Conservation (phyloP, 306 rosid genomes). For the Lagenaria siceraria region DNA sequence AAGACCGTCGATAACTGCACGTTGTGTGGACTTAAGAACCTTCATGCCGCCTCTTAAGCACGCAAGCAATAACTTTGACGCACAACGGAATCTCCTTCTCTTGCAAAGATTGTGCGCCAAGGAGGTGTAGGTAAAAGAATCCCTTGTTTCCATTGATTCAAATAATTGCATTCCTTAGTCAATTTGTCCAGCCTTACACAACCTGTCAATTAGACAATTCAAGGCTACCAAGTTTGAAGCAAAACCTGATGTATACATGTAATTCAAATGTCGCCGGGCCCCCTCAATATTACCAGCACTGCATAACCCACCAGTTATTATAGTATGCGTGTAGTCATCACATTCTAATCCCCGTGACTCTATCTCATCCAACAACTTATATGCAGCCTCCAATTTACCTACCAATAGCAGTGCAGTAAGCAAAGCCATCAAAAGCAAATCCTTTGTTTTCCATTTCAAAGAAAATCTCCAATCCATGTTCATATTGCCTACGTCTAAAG, state of each 20-base stretch:
- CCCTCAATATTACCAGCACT: conserved; percentile 36
- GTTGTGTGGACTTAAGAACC: conserved; percentile 36
- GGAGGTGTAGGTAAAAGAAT: conserved; percentile 48
- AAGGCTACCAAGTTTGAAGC: conserved; percentile 48
- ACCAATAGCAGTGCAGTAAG: conserved; percentile 57
- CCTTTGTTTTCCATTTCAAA: conserved; percentile 50
- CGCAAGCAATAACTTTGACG: conserved; percentile 47
- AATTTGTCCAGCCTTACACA: conserved; percentile 65
- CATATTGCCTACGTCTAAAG: conserved; percentile 34
- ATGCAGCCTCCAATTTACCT: conserved; percentile 52
- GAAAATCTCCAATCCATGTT: conserved; percentile 53
- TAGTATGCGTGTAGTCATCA: conserved; percentile 58
- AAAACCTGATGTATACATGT: conserved; percentile 43
- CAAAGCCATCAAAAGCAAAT: conserved; percentile 55
- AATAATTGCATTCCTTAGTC: conserved; percentile 52
- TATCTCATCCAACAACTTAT: conserved; percentile 40
- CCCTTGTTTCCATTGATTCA: conserved; percentile 57
- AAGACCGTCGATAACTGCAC: conserved; percentile 60
- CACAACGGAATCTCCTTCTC: conserved; percentile 39
- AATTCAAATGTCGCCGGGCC: conserved; percentile 42
- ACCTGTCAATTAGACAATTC: conserved; percentile 61
- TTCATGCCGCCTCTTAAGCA: conserved; percentile 43
- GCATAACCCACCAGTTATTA: conserved; percentile 55
- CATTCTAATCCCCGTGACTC: conserved; percentile 48
- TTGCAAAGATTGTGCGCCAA: conserved; percentile 72